These are phyloP conservation scores for Zopfia rhizophila DNA, from an alignment of 2,329 filamentous ascomycete genomes.

Conservation along the genomic window DNA sequence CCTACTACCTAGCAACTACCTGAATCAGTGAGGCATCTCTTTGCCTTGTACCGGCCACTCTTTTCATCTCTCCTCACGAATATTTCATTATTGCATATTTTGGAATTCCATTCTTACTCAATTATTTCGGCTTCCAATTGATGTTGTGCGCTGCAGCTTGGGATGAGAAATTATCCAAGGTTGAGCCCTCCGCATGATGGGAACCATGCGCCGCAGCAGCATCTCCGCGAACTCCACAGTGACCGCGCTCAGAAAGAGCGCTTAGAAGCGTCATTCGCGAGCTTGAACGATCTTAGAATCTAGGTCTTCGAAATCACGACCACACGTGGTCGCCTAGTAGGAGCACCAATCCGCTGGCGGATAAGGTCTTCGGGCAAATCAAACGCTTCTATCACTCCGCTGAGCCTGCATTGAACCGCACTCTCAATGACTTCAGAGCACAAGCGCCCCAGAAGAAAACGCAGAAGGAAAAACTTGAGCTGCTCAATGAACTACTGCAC, in stretches of 20 bases:
- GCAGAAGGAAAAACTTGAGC: conserved; percentile 13
- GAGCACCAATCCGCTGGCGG: conserved; percentile 13
- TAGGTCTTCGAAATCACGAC: conserved; percentile 29
- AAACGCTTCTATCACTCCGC: conserved; percentile 29
- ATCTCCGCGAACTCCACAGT: conserved; percentile 31
- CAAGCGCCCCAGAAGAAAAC: conserved; percentile 12
- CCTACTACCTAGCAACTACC: too few species aligned
- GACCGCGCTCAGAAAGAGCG: too few species aligned
- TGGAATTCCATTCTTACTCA: too few species aligned
- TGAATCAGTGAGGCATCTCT: too few species aligned
- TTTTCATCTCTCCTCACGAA: too few species aligned
- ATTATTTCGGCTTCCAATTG: too few species aligned
- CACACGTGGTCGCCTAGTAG: conserved; percentile 34
- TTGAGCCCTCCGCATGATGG: too few species aligned
- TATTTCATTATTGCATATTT: too few species aligned
- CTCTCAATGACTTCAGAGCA: conserved; percentile 26
- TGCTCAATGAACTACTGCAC: conserved; percentile 26
- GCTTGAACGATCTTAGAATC: conserved; percentile 32
- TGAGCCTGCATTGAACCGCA: conserved; percentile 25
- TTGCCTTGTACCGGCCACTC: too few species aligned
- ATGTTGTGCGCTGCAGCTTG: too few species aligned
- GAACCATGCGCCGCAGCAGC: too few species aligned
- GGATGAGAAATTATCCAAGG: too few species aligned
- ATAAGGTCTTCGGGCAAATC: conserved; percentile 28
- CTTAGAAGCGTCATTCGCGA: conserved; percentile 30